Base-by-base conservation (phyloP, 768 basidiomycete genomes). In the Gloeophyllum trabeum region DNA sequence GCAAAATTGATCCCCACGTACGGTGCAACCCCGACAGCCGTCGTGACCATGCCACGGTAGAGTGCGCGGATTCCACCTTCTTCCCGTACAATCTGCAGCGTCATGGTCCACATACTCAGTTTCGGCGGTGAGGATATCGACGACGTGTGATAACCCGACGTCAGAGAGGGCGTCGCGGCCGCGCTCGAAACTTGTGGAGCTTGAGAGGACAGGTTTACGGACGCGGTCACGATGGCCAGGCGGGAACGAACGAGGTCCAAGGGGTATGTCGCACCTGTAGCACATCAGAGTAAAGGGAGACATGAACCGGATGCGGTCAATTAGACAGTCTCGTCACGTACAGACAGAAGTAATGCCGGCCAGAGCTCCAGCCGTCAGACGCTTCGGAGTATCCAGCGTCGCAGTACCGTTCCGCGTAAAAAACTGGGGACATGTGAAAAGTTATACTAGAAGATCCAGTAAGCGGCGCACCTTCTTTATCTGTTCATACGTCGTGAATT, bases 291-390 rank as follows among this genome's bases (percentile, higher is more conserved):
- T n/a, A n/a, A n/a, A n/a, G n/a, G n/a, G n/a, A n/a, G n/a, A n/a
- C n/a, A n/a, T n/a, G n/a, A n/a, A n/a, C n/a, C n/a, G n/a, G n/a
- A n/a, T n/a, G n/a, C n/a, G n/a, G n/a, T n/a, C n/a, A n/a, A n/a
- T n/a, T n/a, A n/a, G n/a, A n/a, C n/a, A n/a, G n/a, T n/a, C n/a
- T n/a, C n/a, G n/a, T 21, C 24, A 75, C 86, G 55, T 54, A 91
- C 91, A 87, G 48, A 99, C 94, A 46, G 90, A 92, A 6, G 87
- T 85, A 48, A 98, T 87, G 21, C 94, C 94, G 39, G 94, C 94
- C 10, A 94, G 63, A 16, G 90, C 91, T 48, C 94, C 94, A 42
- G 87, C 81, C 1, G 77, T 65, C 32, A 99, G 66, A 43, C 94
- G 75, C 48, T 83, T 82, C 1, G 85, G 86, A 34, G 93, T 97